Evolutionary conservation across 768 basidiomycete genomes (phyloP).

Genomic region (Clitopilus passeckerianus): DNA sequence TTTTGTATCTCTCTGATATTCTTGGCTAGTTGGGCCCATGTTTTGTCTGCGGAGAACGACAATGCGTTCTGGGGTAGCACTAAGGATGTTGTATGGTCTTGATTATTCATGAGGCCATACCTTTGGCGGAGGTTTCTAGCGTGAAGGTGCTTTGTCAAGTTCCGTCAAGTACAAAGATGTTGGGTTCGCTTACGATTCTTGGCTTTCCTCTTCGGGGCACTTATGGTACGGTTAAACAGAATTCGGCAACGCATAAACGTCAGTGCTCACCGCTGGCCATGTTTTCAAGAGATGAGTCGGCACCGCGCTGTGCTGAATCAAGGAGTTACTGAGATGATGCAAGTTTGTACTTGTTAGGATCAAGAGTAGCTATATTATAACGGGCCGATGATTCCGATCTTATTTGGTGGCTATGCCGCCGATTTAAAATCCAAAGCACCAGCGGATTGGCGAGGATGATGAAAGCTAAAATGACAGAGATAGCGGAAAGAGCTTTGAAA

Average conservation of each 20-base stretch:
- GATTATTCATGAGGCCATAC: constrained; percentile 17
- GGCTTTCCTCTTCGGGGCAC: constrained; percentile 33
- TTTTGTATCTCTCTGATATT: constrained; percentile 95
- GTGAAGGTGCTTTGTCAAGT: neutral
- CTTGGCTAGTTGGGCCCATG: constrained; percentile 72
- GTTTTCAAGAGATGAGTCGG: neutral
- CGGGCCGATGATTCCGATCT: neutral
- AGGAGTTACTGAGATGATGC: neutral
- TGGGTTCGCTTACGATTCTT: constrained; percentile 39
- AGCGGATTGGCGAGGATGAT: too few species aligned
- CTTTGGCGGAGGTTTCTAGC: constrained; percentile 43
- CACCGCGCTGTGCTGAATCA: neutral
- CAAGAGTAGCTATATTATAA: neutral
- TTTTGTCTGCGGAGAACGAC: constrained; percentile 78
- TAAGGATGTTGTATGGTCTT: neutral
- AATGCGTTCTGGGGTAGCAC: constrained; percentile 1
- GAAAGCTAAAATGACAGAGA: too few species aligned
- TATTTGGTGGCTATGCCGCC: neutral
- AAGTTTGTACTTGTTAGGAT: neutral
- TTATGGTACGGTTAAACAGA: constrained; percentile 7
- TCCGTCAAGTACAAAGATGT: neutral
- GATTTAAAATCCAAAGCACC: too few species aligned
- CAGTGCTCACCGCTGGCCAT: constrained; percentile 19
- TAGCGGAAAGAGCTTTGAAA: too few species aligned
- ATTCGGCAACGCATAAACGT: neutral